Evolutionary conservation across 2,329 filamentous ascomycete species (phyloP), one percentile per base, ranked within the genome.

Genomic region (Fusarium acutatum): DNA sequence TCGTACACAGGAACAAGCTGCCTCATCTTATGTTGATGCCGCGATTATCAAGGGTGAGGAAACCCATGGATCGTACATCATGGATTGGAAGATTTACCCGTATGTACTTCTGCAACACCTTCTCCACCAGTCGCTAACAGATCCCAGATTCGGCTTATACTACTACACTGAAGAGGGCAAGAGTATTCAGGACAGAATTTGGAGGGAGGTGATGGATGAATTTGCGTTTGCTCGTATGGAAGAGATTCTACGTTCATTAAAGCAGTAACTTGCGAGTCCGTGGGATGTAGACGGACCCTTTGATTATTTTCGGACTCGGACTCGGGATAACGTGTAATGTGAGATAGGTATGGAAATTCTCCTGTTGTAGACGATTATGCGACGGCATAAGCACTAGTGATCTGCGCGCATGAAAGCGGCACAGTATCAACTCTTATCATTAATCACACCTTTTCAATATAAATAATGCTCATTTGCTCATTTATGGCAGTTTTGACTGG

Each of bases 121-220:
- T 32, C 7, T 14, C 15, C 0, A 18, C 17, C 4, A 20, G 4
- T 17, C 3, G n/a, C 44, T 47, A 2, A 46, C 3, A 3, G 6
- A 1, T n/a, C 8, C 1, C 5, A 67, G 64, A 0, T 52, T 67
- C 13, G 62, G 64, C 2, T 15, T 9, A 0, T 67, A 26, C 22
- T 67, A 67, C 10, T 67, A 67, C 28, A 44, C 32, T 4, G 43
- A 22, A 5, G 37, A 41, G 10, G 38, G 62, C 0, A 28, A 6
- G 6, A 13, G 17, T 9, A 34, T 60, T 12, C 64, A 46, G 32
- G 38, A 60, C 4, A 35, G 34, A 6, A 6, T 67, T 6, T 67
- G 52, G 62, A 41, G 32, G 13, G 64, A 67, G 15, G 32, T 60
- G 12, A 67, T 67, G 62, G 34, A 52, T 22, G 64, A 67, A n/a